phyloP scores from a whole-genome alignment of 345 rosid genomes.

The Zanthoxylum bungeanum region DNA sequence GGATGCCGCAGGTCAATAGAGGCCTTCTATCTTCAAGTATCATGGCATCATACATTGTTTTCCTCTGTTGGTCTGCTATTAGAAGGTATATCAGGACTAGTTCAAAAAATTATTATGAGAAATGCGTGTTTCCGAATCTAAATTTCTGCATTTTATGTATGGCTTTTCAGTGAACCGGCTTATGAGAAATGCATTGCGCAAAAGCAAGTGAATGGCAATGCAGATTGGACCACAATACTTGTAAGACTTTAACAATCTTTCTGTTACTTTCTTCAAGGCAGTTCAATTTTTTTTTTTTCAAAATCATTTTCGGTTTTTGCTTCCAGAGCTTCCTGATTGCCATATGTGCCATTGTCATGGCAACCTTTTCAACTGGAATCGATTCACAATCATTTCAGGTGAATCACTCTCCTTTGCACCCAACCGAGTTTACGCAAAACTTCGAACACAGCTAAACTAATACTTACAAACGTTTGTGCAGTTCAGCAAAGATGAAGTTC shows the following conservation, averaged over 20 bases:
- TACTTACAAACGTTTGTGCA: slow-evolving; percentile 20
- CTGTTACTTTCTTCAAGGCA: background rate
- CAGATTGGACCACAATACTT: slow-evolving; percentile 67
- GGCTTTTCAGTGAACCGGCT: slow-evolving; percentile 66
- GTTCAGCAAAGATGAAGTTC: slow-evolving; percentile 57
- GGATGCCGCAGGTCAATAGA: slow-evolving; percentile 54
- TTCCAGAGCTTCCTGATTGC: slow-evolving; percentile 79
- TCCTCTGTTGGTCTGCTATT: slow-evolving; percentile 93
- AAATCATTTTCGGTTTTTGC: background rate
- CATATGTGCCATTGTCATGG: slow-evolving; percentile 74
- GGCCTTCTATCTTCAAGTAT: slow-evolving; percentile 80
- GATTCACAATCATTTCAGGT: slow-evolving; percentile 88
- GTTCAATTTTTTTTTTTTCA: background rate
- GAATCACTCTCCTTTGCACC: background rate
- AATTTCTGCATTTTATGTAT: slow-evolving; percentile 8
- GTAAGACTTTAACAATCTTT: slow-evolving; percentile 38
- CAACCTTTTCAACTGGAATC: slow-evolving; percentile 91
- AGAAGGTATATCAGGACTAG: slow-evolving; percentile 53
- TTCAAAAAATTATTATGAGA: background rate
- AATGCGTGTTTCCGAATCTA: background rate
- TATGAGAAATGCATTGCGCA: slow-evolving; percentile 48
- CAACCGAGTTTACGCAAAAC: background rate
- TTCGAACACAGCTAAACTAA: background rate
- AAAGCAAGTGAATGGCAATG: slow-evolving; percentile 35
- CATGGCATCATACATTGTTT: slow-evolving; percentile 85